Evolutionary conservation across 805 yeast genomes (phyloP).

Genomic region (Teunomyces stri): DNA sequence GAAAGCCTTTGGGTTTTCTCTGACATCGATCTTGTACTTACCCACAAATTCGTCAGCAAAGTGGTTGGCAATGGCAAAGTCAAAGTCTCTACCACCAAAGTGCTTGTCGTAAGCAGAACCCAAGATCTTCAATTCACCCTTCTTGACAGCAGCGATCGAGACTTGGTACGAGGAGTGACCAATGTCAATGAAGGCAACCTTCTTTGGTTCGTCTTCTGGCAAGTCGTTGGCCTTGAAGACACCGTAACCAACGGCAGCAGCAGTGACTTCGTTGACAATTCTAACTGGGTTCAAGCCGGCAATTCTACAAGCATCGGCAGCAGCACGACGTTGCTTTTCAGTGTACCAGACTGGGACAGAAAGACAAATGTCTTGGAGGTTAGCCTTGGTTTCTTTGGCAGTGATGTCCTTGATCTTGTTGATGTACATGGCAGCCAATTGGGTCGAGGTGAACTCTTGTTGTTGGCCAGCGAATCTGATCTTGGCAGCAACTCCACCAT

Average conservation of each 20-base stretch:
- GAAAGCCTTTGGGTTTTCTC: constrained; percentile 91
- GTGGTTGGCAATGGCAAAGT: constrained; percentile 89
- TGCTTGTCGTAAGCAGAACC: constrained; percentile 92
- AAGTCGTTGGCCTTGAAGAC: constrained; percentile 90
- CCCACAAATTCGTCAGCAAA: constrained; percentile 89
- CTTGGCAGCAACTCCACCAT: constrained; percentile 79
- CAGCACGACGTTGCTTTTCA: constrained; percentile 94
- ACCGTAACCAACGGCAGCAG: constrained; percentile 99
- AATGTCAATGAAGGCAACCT: constrained; percentile 90
- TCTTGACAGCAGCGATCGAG: constrained; percentile 84
- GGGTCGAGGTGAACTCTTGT: constrained; percentile 79
- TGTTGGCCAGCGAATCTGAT: constrained; percentile 81
- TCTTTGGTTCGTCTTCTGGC: constrained; percentile 90
- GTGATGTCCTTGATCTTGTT: constrained; percentile 84
- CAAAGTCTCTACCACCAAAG: constrained; percentile 98
- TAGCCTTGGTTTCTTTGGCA: constrained; percentile 75
- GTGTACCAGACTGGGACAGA: constrained; percentile 98
- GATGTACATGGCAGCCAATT: constrained; percentile 92
- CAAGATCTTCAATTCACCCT: constrained; percentile 91
- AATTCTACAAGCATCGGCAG: constrained; percentile 89
- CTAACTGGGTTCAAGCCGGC: constrained; percentile 98
- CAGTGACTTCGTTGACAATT: constrained; percentile 95
- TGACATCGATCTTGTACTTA: constrained; percentile 91
- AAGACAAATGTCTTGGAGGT: constrained; percentile 82
- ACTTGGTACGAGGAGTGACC: constrained; percentile 96